These are phyloP conservation scores for Aspergillus chevalieri DNA, from an alignment of 2,329 filamentous ascomycete genomes.

Conservation along the genomic window DNA sequence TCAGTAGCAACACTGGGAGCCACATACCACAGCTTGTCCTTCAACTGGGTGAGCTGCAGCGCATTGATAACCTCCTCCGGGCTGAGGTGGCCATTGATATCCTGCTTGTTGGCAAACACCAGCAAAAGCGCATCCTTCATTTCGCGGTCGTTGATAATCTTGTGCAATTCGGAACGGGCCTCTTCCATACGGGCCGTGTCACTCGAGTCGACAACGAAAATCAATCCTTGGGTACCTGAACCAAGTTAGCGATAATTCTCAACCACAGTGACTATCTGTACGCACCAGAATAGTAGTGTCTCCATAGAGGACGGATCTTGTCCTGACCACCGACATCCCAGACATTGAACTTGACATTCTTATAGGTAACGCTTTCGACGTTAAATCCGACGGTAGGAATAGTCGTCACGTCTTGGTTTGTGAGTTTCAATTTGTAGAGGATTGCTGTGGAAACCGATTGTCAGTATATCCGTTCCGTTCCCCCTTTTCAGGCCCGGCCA, in stretches of 20 bases:
- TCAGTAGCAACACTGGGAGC: slow-evolving; percentile 76
- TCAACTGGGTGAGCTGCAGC: slow-evolving; percentile 68
- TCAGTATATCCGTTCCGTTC: not conserved
- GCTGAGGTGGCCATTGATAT: slow-evolving; percentile 75
- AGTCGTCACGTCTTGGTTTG: slow-evolving; percentile 90
- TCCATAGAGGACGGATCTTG: slow-evolving; percentile 96
- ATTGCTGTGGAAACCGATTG: slow-evolving; percentile 53
- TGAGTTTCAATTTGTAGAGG: slow-evolving; percentile 95
- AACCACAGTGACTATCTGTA: not conserved
- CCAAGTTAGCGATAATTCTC: not conserved
- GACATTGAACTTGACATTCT: slow-evolving; percentile 99
- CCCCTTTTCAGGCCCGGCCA: not conserved
- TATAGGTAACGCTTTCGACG: slow-evolving; percentile 97
- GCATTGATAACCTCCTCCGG: slow-evolving; percentile 73
- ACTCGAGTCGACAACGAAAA: slow-evolving; percentile 97
- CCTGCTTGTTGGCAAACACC: slow-evolving; percentile 99
- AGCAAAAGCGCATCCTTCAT: slow-evolving; percentile 92
- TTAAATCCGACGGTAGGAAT: slow-evolving; percentile 99
- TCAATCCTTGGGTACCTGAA: slow-evolving; percentile 86
- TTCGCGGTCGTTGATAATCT: slow-evolving; percentile 96
- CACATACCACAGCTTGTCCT: slow-evolving; percentile 80
- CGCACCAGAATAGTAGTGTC: slow-evolving; percentile 85
- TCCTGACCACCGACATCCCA: slow-evolving; percentile 99
- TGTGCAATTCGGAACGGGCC: slow-evolving; percentile 85
- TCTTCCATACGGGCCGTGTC: slow-evolving; percentile 89